Evolutionary conservation across 1,139 yeast genomes (phyloP).

Genomic region (Scheffersomyces illinoinensis): DNA sequence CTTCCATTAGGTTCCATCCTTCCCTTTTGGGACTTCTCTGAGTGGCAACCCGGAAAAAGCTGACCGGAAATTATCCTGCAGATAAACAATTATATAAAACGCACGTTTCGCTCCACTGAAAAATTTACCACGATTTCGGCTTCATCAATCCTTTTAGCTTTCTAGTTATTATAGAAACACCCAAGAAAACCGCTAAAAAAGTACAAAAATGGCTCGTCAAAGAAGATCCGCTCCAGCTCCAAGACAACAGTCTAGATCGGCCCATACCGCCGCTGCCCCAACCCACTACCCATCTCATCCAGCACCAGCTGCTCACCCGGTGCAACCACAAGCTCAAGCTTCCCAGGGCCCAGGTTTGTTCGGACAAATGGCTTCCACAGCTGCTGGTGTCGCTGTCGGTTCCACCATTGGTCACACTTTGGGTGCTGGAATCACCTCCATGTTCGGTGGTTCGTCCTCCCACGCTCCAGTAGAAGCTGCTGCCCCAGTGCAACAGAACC

Average conservation of each 20-base stretch:
- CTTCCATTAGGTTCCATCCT: not conserved
- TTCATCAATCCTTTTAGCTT: not conserved
- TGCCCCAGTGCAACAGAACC: constrained; percentile 36
- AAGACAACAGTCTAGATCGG: constrained; percentile 66
- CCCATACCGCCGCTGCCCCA: constrained; percentile 75
- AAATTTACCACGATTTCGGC: not conserved
- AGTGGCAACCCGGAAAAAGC: not conserved
- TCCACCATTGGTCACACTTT: constrained; percentile 94
- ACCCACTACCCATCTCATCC: constrained; percentile 37
- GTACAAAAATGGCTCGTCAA: constrained; percentile 55
- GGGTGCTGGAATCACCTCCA: constrained; percentile 88
- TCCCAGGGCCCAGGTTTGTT: constrained; percentile 75
- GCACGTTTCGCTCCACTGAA: not conserved
- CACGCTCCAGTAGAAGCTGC: constrained; percentile 50
- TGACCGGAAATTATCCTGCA: not conserved
- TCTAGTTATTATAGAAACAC: not conserved
- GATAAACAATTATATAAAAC: not conserved
- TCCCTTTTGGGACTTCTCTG: not conserved
- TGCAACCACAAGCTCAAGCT: constrained; percentile 49
- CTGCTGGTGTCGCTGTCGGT: constrained; percentile 99
- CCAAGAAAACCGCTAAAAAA: not conserved
- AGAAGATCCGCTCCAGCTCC: constrained; percentile 67
- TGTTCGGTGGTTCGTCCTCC: constrained; percentile 82
- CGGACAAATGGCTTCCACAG: constrained; percentile 97
- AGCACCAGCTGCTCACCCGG: constrained; percentile 28